Evolutionary conservation across 306 rosid genomes (phyloP).

Genomic region (Fragaria ananassa): DNA sequence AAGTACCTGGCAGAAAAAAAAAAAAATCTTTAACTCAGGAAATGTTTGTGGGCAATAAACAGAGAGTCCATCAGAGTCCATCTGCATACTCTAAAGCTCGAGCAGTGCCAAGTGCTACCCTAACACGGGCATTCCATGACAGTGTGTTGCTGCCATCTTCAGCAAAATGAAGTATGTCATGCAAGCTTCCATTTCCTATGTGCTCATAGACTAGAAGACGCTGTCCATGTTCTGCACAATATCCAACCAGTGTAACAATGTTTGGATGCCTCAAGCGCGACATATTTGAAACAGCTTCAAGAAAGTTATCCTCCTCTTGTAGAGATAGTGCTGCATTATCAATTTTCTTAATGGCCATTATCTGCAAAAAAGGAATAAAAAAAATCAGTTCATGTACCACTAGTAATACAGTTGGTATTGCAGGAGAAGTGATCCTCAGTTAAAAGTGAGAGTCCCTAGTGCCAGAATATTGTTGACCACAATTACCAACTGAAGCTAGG

Average conservation of each 20-base stretch:
- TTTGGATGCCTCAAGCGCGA: conserved; percentile 90
- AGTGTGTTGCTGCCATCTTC: conserved; percentile 72
- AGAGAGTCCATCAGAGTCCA: conserved; percentile 1
- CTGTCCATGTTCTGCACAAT: conserved; percentile 91
- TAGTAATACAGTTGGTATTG: background rate
- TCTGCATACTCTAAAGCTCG: conserved; percentile 91
- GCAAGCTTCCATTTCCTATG: conserved; percentile 76
- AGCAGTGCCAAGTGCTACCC: conserved; percentile 96
- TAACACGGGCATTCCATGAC: conserved; percentile 95
- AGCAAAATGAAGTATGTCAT: conserved; percentile 84
- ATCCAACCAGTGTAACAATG: conserved; percentile 82
- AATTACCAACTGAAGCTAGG: background rate
- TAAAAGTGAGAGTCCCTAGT: background rate
- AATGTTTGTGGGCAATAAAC: background rate
- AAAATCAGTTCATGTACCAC: background rate
- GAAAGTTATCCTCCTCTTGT: conserved; percentile 92
- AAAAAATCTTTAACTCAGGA: conserved; percentile 19
- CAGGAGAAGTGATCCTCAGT: conserved; percentile 2
- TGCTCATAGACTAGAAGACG: conserved; percentile 88
- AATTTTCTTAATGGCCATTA: conserved; percentile 88
- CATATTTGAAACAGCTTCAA: conserved; percentile 90
- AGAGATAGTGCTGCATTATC: conserved; percentile 94
- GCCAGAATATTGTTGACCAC: background rate
- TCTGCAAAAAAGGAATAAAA: conserved; percentile 31
- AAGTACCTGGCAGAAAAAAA: conserved; percentile 61